These are phyloP conservation scores for Postia placenta DNA, from an alignment of 768 basidiomycete species.

Conservation along the genomic window DNA sequence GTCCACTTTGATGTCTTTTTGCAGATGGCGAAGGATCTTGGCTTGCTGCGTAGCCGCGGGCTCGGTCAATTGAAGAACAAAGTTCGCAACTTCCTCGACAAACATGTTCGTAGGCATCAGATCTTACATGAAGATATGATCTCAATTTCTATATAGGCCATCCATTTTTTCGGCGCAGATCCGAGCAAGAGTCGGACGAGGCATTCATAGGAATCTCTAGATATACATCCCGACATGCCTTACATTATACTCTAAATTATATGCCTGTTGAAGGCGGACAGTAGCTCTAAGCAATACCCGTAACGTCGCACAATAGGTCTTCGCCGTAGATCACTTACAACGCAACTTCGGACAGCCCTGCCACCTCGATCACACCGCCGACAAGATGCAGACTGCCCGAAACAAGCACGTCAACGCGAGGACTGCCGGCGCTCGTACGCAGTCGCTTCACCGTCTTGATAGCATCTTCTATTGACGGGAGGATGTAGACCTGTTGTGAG, in stretches of 20 bases:
- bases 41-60: constrained; percentile 18
- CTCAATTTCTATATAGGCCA: constrained; percentile 33
- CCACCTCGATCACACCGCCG: constrained; percentile 90
- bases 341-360: constrained; percentile 67
- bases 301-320: too few relatives aligned
- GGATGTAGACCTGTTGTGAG: constrained; percentile 58
- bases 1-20: constrained; percentile 51
- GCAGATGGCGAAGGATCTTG: constrained; percentile 30
- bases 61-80: constrained; percentile 26
- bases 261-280: constrained; percentile 32
- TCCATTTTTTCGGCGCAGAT: constrained; percentile 46
- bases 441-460: constrained; percentile 54
- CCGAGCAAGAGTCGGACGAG: constrained; percentile 17
- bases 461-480: constrained; percentile 88
- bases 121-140: background rate
- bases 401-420: constrained; percentile 62
- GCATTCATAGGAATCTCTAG: constrained; percentile 7
- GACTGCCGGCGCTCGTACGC: constrained; percentile 17
- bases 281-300: too few relatives aligned
- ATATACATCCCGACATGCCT: background rate
- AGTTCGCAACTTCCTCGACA: constrained; percentile 49
- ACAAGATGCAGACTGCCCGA: constrained; percentile 91
- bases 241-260: constrained; percentile 8
- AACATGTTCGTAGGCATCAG: constrained; percentile 34
- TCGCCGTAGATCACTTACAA: too few relatives aligned